Percentiles rank a stretch among this genome's conserved stretches.
Evolutionary conservation across 2,329 filamentous ascomycete species (phyloP).

Genomic region (Fusarium papillatum): DNA sequence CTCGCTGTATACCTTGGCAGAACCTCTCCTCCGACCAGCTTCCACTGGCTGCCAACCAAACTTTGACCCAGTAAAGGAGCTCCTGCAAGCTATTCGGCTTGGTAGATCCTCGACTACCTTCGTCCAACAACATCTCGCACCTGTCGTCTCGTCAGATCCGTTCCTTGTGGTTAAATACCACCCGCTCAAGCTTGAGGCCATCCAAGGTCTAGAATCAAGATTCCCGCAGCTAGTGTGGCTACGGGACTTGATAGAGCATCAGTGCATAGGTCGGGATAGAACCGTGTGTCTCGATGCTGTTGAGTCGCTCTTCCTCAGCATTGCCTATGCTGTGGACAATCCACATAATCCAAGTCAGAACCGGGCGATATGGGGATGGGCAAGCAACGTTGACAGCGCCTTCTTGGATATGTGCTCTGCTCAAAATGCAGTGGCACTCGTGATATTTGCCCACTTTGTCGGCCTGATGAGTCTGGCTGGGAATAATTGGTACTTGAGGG

Average conservation of each 20-base stretch:
- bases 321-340: neutral
- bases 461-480: neutral
- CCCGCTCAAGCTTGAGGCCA: neutral
- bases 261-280: neutral
- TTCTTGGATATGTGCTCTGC: slow-evolving; percentile 4
- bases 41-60: neutral
- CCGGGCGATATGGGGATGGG: slow-evolving; percentile 7
- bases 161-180: neutral
- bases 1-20: neutral
- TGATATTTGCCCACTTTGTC: neutral
- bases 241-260: neutral
- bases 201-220: neutral
- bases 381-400: neutral
- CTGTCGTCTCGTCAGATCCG: neutral
- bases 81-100: neutral
- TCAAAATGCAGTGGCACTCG: neutral
- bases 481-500: neutral
- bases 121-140: neutral
- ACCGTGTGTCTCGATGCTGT: neutral
- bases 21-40: neutral
- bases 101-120: neutral
- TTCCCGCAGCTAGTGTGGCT: neutral
- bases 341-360: neutral
- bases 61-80: neutral
- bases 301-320: neutral